Conservation (phyloP, 495 filamentous ascomycete genomes). For the Xylaria grammica region DNA sequence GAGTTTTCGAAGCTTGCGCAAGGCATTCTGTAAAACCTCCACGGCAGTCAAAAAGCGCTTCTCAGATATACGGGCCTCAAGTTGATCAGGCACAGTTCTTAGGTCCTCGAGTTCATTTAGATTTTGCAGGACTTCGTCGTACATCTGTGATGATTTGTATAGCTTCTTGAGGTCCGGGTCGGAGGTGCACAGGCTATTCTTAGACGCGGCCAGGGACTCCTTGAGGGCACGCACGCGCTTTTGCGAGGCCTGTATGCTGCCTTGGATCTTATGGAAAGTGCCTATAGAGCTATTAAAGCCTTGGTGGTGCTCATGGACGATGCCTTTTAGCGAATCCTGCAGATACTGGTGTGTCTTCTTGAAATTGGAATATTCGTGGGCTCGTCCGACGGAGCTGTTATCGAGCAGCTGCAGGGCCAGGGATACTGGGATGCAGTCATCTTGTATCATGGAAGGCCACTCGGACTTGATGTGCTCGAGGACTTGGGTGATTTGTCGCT, state of each 20-base stretch:
- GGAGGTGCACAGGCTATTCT: conserved; percentile 78
- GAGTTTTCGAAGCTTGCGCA: conserved; percentile 79
- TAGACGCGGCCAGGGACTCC: conserved; percentile 81
- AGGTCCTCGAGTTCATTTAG: conserved; percentile 86
- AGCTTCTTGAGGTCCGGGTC: conserved; percentile 91
- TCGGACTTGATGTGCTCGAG: conserved; percentile 75
- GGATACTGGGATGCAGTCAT: conserved; percentile 88
- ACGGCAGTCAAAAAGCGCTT: conserved; percentile 94
- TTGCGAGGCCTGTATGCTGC: conserved; percentile 88
- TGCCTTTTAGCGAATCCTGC: conserved; percentile 88
- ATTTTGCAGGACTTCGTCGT: conserved; percentile 87
- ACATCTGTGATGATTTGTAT: conserved; percentile 83
- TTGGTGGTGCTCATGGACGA: conserved; percentile 98
- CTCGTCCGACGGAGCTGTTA: conserved; percentile 87
- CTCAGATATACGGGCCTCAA: conserved; percentile 93
- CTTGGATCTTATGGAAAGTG: conserved; percentile 97
- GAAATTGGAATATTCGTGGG: conserved; percentile 84
- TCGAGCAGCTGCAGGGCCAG: conserved; percentile 93
- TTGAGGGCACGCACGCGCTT: conserved; percentile 80
- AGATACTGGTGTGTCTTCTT: conserved; percentile 79
- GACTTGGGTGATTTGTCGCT: conserved; percentile 54
- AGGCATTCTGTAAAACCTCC: conserved; percentile 84
- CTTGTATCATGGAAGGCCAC: conserved; percentile 89
- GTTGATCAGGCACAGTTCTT: conserved; percentile 85
- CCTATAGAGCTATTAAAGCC: conserved; percentile 99